phyloP scores from a whole-genome alignment of 2,329 filamentous ascomycete species.

The Corinectria fuckeliana region DNA sequence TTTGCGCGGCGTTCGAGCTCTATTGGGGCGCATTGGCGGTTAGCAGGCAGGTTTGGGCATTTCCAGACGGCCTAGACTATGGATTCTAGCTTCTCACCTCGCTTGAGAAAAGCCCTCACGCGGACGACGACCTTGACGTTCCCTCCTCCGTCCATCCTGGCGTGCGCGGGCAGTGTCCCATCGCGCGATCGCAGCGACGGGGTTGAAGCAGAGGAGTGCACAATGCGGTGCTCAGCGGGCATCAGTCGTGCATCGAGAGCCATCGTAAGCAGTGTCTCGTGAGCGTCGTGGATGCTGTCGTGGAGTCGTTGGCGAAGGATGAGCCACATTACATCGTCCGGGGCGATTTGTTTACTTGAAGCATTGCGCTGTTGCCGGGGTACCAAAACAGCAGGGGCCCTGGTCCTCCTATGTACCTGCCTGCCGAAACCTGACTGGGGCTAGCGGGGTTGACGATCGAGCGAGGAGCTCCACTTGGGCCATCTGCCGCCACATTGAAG shows the following conservation, averaged over 20 bases:
- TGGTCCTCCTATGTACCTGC: constrained; percentile 14
- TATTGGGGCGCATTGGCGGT: constrained; percentile 47
- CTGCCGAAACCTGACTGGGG: constrained; percentile 16
- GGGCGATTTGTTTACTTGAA: constrained; percentile 44
- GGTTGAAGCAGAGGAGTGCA: constrained; percentile 76
- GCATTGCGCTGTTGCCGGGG: constrained; percentile 45
- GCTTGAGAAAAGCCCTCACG: constrained; percentile 77
- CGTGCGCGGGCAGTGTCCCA: constrained; percentile 64
- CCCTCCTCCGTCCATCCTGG: constrained; percentile 67
- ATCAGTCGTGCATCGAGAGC: constrained; percentile 54
- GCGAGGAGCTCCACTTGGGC: constrained; percentile 28
- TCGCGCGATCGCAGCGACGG: constrained; percentile 78
- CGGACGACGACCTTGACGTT: constrained; percentile 86
- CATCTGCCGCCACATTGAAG: constrained; percentile 11
- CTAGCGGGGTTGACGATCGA: background rate
- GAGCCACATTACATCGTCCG: constrained; percentile 43
- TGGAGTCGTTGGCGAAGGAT: constrained; percentile 50
- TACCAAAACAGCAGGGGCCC: constrained; percentile 37
- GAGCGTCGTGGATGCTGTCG: constrained; percentile 48
- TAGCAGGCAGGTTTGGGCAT: background rate
- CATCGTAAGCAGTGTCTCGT: constrained; percentile 50
- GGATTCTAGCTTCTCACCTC: constrained; percentile 62
- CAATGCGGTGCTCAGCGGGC: constrained; percentile 47
- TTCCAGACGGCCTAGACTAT: constrained; percentile 9
- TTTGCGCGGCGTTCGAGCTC: constrained; percentile 81